Conservation (phyloP, 2,329 filamentous ascomycete genomes). For the Colletotrichum sp. region DNA sequence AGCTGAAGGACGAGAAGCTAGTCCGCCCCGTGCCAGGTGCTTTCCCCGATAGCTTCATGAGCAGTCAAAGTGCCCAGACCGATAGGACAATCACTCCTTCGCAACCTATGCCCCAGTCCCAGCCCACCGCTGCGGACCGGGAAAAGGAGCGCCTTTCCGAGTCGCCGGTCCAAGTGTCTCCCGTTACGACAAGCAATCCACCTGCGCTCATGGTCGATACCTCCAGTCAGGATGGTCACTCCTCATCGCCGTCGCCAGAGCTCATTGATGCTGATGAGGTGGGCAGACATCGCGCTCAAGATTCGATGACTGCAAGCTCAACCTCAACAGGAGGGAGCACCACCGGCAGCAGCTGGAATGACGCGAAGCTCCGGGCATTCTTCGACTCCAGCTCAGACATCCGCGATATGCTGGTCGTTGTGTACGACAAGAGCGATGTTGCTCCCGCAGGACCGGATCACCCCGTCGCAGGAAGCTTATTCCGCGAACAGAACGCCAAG, state of each 20-base stretch:
- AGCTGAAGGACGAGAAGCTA: slow-evolving; percentile 20
- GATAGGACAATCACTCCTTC: slow-evolving; percentile 35
- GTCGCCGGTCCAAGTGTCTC: slow-evolving; percentile 72
- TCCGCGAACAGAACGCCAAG: slow-evolving; percentile 85
- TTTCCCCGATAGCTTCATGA: slow-evolving; percentile 46
- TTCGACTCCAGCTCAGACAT: slow-evolving; percentile 91
- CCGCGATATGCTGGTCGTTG: slow-evolving; percentile 85
- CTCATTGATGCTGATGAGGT: slow-evolving; percentile 53
- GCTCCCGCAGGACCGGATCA: slow-evolving; percentile 82
- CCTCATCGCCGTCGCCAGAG: slow-evolving; percentile 71
- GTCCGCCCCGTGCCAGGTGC: slow-evolving; percentile 42
- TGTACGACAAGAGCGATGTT: slow-evolving; percentile 90
- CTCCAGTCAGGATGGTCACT: slow-evolving; percentile 71
- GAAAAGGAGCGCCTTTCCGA: slow-evolving; percentile 61
- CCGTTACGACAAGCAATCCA: slow-evolving; percentile 56
- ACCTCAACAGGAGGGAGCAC: slow-evolving; percentile 48
- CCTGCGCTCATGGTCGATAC: slow-evolving; percentile 74
- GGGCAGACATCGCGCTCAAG: slow-evolving; percentile 44
- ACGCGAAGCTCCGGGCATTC: slow-evolving; percentile 83
- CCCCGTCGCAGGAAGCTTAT: slow-evolving; percentile 80
- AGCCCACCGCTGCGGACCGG: neutral
- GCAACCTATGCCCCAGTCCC: neutral
- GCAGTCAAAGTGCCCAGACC: slow-evolving; percentile 33
- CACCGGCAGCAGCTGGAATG: slow-evolving; percentile 77
- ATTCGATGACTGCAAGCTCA: slow-evolving; percentile 55